These are phyloP conservation scores for Digitaria exilis DNA, from an alignment of 202 grass and related monocot genomes.

Conservation along the genomic window DNA sequence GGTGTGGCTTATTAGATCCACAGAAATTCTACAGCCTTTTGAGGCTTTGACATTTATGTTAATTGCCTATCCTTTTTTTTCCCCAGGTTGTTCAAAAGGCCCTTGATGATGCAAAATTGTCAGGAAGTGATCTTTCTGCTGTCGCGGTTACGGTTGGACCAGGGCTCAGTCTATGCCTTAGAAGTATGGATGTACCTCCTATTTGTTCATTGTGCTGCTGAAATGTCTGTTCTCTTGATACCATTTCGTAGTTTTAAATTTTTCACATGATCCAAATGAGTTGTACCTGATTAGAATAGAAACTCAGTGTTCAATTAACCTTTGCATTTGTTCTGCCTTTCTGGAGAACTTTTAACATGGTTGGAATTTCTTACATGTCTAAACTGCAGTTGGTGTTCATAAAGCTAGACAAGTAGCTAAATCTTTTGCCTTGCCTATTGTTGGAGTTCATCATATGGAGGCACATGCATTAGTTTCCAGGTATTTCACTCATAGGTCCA, in stretches of 20 bases:
- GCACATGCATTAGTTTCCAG: constrained; percentile 96
- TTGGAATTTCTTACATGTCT: constrained; percentile 16
- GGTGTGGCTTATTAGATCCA: constrained; percentile 45
- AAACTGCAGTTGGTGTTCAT: constrained; percentile 84
- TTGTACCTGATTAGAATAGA: not conserved
- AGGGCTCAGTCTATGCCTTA: constrained; percentile 89
- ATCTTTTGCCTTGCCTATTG: constrained; percentile 70
- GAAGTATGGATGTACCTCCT: constrained; percentile 53
- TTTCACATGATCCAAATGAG: not conserved
- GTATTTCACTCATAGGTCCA: constrained; percentile 37
- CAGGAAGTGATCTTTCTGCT: constrained; percentile 77
- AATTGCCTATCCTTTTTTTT: not conserved
- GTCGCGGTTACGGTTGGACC: constrained; percentile 92
- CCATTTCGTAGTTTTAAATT: constrained; percentile 12
- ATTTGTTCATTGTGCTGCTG: not conserved
- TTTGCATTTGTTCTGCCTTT: not conserved
- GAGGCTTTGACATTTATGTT: not conserved
- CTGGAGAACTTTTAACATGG: too few relatives aligned
- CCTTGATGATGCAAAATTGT: constrained; percentile 70
- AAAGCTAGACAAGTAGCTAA: constrained; percentile 86
- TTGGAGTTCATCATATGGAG: constrained; percentile 97
- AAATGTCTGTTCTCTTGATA: not conserved
- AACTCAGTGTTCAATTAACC: not conserved
- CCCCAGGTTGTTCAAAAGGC: constrained; percentile 84
- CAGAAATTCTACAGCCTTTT: not conserved